Percentiles rank a stretch among this genome's conserved stretches.
These are phyloP conservation scores for Pleodorina starrii DNA, from an alignment of 139 green algal genomes.

Conservation along the genomic window DNA sequence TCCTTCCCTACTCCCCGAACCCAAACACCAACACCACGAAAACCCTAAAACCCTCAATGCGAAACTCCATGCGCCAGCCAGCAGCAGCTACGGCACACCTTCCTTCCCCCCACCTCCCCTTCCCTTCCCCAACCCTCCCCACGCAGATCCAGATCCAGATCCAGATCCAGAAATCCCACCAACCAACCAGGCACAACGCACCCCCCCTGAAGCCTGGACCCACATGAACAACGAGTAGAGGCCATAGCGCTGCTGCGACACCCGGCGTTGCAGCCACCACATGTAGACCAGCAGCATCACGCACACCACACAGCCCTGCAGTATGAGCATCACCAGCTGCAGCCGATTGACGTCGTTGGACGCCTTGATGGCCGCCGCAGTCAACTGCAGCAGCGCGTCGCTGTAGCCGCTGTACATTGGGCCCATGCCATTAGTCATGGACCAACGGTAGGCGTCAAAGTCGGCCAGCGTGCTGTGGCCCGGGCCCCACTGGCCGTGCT, in stretches of 20 bases:
- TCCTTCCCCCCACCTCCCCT: too few relatives aligned
- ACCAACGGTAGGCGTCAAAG: slow-evolving; percentile 32
- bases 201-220: too few relatives aligned
- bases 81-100: too few relatives aligned
- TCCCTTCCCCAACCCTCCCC: background rate
- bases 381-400: slow-evolving; percentile 37
- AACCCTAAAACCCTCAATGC: too few relatives aligned
- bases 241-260: slow-evolving; percentile 44
- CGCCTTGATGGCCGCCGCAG: background rate
- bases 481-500: background rate
- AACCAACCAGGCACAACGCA: too few relatives aligned
- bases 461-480: background rate
- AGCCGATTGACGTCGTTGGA: slow-evolving; percentile 4
- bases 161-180: too few relatives aligned
- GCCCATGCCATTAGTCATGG: slow-evolving; percentile 23
- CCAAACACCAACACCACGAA: too few relatives aligned
- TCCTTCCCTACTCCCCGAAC: too few relatives aligned
- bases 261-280: slow-evolving; percentile 48
- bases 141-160: background rate
- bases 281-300: slow-evolving; percentile 37
- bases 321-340: slow-evolving; percentile 38
- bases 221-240: slow-evolving; percentile 47
- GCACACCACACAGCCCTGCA: slow-evolving; percentile 33
- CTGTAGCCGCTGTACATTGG: background rate
- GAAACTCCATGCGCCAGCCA: too few relatives aligned